phyloP scores from a whole-genome alignment of 176 grass and related monocot species.

The Musa schizocarpa region DNA sequence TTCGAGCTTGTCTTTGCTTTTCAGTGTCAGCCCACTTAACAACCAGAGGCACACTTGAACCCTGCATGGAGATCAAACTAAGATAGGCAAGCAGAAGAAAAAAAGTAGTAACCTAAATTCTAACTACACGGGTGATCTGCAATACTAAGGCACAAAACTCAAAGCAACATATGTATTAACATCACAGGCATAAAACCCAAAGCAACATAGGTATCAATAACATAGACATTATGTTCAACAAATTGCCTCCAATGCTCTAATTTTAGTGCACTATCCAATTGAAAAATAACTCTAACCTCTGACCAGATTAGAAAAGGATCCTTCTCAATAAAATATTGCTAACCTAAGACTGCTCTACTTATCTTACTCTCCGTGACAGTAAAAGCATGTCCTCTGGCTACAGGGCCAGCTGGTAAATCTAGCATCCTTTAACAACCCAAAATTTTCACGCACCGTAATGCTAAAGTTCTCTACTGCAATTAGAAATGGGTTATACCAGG shows the following conservation, averaged over 20 bases:
- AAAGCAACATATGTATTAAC: neutral
- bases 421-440: neutral
- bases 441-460: neutral
- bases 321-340: neutral
- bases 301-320: neutral
- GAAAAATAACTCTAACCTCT: neutral
- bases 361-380: neutral
- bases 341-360: neutral
- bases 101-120: neutral
- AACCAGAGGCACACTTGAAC: constrained; percentile 96
- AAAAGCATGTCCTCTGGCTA: neutral
- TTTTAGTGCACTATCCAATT: neutral
- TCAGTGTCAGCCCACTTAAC: constrained; percentile 99
- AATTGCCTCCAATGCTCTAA: neutral
- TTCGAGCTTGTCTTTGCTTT: constrained; percentile 92
- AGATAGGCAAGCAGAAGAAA: neutral
- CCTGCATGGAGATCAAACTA: constrained; percentile 23
- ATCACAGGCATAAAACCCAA: neutral
- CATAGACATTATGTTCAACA: neutral
- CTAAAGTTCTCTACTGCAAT: neutral
- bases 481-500: neutral
- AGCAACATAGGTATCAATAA: neutral
- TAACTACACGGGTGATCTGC: neutral
- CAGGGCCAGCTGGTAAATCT: neutral
- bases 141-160: neutral